Evolutionary conservation across 2,329 filamentous ascomycete genomes (phyloP).

Genomic region (Arthrobotrys pseudoclavata): DNA sequence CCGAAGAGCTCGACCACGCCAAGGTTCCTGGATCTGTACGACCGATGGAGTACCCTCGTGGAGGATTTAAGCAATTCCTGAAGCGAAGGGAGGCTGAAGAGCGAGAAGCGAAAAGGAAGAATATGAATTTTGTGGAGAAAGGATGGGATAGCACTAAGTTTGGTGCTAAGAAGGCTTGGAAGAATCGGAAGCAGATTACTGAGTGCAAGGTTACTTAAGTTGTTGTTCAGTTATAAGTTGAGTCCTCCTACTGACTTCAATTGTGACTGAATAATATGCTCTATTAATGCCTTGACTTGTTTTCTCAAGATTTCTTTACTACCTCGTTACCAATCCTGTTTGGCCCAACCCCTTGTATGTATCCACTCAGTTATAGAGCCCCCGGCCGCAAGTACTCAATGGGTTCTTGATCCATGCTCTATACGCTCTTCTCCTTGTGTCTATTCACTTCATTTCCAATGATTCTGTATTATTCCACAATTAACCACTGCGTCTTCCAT

Average conservation of each 20-base stretch:
- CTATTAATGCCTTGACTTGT: not conserved
- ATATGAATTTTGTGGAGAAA: constrained; percentile 15
- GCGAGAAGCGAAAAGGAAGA: not conserved
- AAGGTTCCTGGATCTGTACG: not conserved
- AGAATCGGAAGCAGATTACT: constrained; percentile 7
- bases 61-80: constrained; percentile 28
- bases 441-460: too few relatives aligned
- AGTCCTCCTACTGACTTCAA: not conserved
- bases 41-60: constrained; percentile 23
- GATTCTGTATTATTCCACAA: not conserved
- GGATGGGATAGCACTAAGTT: constrained; percentile 28
- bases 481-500: not conserved
- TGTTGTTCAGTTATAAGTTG: not conserved
- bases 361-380: not conserved
- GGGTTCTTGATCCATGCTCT: not conserved
- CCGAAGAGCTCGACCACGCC: constrained; percentile 37
- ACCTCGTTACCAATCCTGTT: not conserved
- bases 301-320: not conserved
- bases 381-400: not conserved
- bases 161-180: constrained; percentile 24
- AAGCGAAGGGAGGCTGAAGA: constrained; percentile 27
- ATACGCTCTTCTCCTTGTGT: not conserved
- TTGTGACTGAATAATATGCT: not conserved
- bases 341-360: not conserved
- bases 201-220: constrained; percentile 16